Base-by-base conservation (phyloP, 2,329 filamentous ascomycete genomes). In the Penicillium sp. region DNA sequence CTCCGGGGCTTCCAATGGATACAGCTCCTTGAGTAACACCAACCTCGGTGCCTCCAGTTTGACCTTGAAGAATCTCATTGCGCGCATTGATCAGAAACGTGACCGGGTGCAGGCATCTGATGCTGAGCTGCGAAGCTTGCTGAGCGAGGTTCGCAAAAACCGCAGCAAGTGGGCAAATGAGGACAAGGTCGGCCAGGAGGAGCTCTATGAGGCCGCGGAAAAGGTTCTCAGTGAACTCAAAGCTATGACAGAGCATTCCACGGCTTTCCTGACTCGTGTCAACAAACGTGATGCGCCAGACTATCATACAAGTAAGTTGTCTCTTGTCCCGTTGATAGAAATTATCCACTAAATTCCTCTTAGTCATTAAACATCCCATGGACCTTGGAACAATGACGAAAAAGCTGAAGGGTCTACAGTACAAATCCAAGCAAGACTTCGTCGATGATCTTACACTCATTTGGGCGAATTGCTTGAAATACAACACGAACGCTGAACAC, bases 121-220 rank as follows among this genome's bases (percentile, higher is more conserved):
- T 73, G 87, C 90, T 19, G 92, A 99, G 66, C 77, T 99, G 52
- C 84, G 93, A 52, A 89, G 87, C 41, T 75, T 99, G 50, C 95
- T 99, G 81, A 96, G 93, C 62, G 93, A 99, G 71, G 93, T 99
- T 14, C 83, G 93, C 56, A 99, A 97, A 71, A 97, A 97, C 62
- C 81, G 93, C 63, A 97, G 92, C 72, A 99, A 99, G 73, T 99
- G 93, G 93, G 92, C 93, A 3, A 97, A 88, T 68, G 93, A 97
- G 70, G 93, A 99, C 61, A 93, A 95, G 60, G 87, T 99, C 54
- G 92, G 93, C 52, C 93, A 99, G 71, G 93, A 99, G 71, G 93
- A 99, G 71, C 79, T 99, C 5, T 99, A 99, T 67, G 93, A 99
- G 74, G 89, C 93, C 10, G 79, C 93, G 12, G 93, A 99, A 69